Evolutionary conservation across 75 land plant species (phyloP).

Genomic region (Gnetum montanum): DNA sequence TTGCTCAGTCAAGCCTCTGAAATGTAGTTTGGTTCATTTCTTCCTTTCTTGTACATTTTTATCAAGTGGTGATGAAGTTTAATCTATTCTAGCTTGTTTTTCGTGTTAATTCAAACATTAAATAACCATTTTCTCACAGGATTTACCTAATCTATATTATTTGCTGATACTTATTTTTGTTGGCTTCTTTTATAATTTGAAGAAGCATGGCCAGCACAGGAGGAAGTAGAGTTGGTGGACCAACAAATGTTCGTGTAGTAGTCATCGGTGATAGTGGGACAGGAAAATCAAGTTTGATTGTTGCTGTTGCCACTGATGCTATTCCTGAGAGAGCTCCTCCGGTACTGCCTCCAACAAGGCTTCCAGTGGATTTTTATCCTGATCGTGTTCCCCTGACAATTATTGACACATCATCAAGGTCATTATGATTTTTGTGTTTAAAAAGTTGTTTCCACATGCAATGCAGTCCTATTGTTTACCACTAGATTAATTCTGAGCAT

Average conservation of each 20-base stretch:
- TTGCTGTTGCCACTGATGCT: constrained; percentile 69
- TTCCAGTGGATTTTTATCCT: constrained; percentile 78
- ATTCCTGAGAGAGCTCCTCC: constrained; percentile 63
- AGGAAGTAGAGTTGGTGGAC: constrained; percentile 6
- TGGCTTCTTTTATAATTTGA: not conserved
- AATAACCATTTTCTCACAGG: too few species aligned
- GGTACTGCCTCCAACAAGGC: constrained; percentile 75
- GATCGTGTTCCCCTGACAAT: constrained; percentile 87
- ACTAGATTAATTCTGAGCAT: too few species aligned
- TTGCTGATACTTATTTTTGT: too few species aligned
- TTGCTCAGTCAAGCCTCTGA: too few species aligned
- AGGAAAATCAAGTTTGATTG: constrained; percentile 87
- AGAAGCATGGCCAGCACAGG: constrained; percentile 15
- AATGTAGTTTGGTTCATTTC: too few species aligned
- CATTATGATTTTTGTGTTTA: not conserved
- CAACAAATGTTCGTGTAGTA: constrained; percentile 56
- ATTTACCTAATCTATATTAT: too few species aligned
- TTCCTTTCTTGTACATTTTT: too few species aligned
- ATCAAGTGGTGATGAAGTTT: too few species aligned
- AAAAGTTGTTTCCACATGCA: not conserved
- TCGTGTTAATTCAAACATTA: too few species aligned
- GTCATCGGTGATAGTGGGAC: constrained; percentile 78
- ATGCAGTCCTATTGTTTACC: not conserved
- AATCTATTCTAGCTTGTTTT: too few species aligned
- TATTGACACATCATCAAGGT: constrained; percentile 90